These are phyloP conservation scores for Vitis vinifera DNA, from an alignment of 164 flowering plant species.

Conservation along the genomic window DNA sequence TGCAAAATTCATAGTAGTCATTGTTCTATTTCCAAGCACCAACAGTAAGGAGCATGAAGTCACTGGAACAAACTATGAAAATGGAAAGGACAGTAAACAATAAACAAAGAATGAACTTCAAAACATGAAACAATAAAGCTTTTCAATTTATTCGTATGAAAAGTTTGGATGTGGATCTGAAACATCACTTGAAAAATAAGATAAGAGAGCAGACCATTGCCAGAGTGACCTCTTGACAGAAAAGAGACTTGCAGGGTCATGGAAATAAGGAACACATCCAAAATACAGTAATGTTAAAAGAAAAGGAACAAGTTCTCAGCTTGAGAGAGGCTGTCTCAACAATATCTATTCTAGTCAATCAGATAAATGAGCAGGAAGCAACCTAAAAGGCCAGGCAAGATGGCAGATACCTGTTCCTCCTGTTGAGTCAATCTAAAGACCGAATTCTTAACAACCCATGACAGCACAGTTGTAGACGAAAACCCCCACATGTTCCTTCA, in stretches of 20 bases:
- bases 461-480: constrained; percentile 78
- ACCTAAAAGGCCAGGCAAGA: constrained; percentile 12
- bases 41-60: too few species aligned
- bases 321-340: constrained; percentile 12
- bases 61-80: neutral
- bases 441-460: constrained; percentile 61
- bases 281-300: constrained; percentile 12
- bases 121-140: neutral
- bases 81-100: neutral
- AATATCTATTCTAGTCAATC: constrained; percentile 20
- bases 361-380: constrained; percentile 17
- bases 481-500: constrained; percentile 53
- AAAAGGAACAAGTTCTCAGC: constrained; percentile 8
- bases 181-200: neutral
- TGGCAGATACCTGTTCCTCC: constrained; percentile 15
- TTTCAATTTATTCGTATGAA: constrained; percentile 2
- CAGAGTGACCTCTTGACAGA: constrained; percentile 4
- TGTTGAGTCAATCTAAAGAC: constrained; percentile 12
- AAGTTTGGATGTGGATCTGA: neutral
- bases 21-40: too few species aligned
- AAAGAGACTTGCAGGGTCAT: constrained; percentile 11
- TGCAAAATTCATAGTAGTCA: too few species aligned
- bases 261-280: constrained; percentile 4
- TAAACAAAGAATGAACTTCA: neutral
- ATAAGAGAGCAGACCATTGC: neutral